Percentiles rank a stretch among this genome's conserved stretches.
Evolutionary conservation across 768 basidiomycete species (phyloP).

Genomic region (Collybiopsis confluens): DNA sequence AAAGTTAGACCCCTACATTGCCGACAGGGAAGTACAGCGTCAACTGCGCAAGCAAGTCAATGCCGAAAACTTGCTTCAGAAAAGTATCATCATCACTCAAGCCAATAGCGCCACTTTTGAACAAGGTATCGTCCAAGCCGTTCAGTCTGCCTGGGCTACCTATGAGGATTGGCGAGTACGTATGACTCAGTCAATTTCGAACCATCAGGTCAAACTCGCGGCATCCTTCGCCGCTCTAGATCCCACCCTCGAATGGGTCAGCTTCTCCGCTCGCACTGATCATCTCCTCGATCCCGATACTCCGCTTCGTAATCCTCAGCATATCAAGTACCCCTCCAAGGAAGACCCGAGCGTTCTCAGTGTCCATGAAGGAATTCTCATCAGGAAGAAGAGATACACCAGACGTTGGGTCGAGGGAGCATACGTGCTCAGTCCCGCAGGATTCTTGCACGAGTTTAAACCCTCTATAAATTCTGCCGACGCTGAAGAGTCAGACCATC

Average conservation of each 20-base stretch:
- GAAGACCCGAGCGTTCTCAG: constrained; percentile 83
- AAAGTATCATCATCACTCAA: constrained; percentile 97
- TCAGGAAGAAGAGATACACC: constrained; percentile 95
- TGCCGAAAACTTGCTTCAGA: constrained; percentile 97
- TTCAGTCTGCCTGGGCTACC: constrained; percentile 96
- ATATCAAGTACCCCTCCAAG: constrained; percentile 84
- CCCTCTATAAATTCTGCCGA: constrained; percentile 61
- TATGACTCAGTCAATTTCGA: constrained; percentile 66
- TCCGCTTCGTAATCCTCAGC: constrained; percentile 74
- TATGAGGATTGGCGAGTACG: constrained; percentile 93
- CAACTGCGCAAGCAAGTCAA: constrained; percentile 91
- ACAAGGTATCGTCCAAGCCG: constrained; percentile 89
- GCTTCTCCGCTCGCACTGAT: constrained; percentile 89
- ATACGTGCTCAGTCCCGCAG: constrained; percentile 92
- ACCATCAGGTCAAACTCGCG: constrained; percentile 69
- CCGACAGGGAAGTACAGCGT: constrained; percentile 66
- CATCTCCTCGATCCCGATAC: constrained; percentile 97
- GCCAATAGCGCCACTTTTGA: constrained; percentile 97
- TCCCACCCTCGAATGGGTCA: constrained; percentile 92
- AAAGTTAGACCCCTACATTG: constrained; percentile 37
- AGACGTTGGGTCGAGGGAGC: constrained; percentile 80
- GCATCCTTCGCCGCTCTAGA: constrained; percentile 73
- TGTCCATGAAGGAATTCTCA: constrained; percentile 85
- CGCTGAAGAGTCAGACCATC: constrained; percentile 42
- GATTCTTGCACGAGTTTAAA: constrained; percentile 91